Conservation (phyloP, 2,329 filamentous ascomycete species). For the Trichoderma atrobrunneum region DNA sequence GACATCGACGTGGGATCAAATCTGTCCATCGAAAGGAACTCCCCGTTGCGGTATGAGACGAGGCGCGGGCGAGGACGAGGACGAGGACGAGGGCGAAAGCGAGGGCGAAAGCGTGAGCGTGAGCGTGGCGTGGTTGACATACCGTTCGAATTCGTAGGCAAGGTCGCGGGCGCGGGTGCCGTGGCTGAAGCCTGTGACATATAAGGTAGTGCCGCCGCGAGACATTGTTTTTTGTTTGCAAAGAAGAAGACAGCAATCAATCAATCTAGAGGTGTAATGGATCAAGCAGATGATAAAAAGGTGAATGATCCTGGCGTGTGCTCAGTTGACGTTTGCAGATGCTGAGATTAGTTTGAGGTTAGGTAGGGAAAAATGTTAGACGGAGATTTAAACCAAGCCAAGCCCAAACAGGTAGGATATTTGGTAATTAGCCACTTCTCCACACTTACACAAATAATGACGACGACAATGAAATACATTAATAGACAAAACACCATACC, state of each 20-base stretch:
- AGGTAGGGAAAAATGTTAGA: neutral
- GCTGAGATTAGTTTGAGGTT: neutral
- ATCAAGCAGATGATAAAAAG: neutral
- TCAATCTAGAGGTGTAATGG: neutral
- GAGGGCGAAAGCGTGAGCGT: constrained; percentile 30
- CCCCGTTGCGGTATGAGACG: constrained; percentile 28
- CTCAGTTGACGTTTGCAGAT: neutral
- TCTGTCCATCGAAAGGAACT: constrained; percentile 28
- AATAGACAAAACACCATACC: neutral
- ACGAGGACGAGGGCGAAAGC: constrained; percentile 41
- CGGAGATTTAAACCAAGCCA: neutral
- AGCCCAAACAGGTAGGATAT: neutral
- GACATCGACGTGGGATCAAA: constrained; percentile 24
- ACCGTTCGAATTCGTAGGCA: constrained; percentile 99
- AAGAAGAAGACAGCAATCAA: neutral
- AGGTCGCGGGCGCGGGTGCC: constrained; percentile 98
- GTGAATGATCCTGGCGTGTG: neutral
- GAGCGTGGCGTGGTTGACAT: constrained; percentile 62
- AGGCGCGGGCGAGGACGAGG: constrained; percentile 33
- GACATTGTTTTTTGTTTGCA: constrained; percentile 64
- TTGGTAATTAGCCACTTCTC: neutral
- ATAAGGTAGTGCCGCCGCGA: constrained; percentile 89
- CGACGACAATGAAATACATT: neutral
- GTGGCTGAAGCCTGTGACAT: constrained; percentile 98
- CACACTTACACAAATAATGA: neutral